Percentiles rank a stretch among this genome's conserved stretches.
Conservation (phyloP, 2,329 filamentous ascomycete species). For the Xylariales sp. region DNA sequence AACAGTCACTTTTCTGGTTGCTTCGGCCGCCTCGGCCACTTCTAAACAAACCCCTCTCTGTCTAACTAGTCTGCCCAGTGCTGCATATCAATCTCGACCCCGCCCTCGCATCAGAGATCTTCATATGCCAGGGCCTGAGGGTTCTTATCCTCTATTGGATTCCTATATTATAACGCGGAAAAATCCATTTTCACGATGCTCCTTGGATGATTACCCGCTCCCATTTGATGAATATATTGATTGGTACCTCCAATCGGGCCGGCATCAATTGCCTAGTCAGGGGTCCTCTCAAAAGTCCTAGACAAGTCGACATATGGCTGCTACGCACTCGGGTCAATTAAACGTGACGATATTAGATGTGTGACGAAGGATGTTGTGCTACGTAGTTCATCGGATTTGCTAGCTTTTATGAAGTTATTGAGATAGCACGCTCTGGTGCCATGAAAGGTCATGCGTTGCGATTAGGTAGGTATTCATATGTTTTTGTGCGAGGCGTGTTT, state of each 20-base stretch:
- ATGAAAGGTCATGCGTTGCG: too few relatives aligned
- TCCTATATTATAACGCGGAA: neutral
- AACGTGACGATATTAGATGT: neutral
- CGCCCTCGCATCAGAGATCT: too few relatives aligned
- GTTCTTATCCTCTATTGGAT: too few relatives aligned
- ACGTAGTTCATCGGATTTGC: neutral
- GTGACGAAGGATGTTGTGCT: neutral
- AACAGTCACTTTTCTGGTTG: neutral
- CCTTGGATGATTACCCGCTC: neutral
- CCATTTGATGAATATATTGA: neutral
- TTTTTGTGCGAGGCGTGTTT: too few relatives aligned
- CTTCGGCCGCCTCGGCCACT: neutral
- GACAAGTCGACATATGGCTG: neutral
- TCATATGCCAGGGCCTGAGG: too few relatives aligned
- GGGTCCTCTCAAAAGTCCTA: neutral
- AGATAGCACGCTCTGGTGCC: too few relatives aligned
- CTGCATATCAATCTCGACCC: neutral
- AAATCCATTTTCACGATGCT: neutral
- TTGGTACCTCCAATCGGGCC: neutral
- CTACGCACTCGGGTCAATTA: neutral
- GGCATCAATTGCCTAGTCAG: neutral
- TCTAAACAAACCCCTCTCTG: constrained; percentile 6
- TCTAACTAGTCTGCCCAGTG: neutral
- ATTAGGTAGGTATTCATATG: too few relatives aligned
- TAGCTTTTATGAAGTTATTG: too few relatives aligned